phyloP scores from a whole-genome alignment of 1,139 yeast species.

The Pichia sp. region DNA sequence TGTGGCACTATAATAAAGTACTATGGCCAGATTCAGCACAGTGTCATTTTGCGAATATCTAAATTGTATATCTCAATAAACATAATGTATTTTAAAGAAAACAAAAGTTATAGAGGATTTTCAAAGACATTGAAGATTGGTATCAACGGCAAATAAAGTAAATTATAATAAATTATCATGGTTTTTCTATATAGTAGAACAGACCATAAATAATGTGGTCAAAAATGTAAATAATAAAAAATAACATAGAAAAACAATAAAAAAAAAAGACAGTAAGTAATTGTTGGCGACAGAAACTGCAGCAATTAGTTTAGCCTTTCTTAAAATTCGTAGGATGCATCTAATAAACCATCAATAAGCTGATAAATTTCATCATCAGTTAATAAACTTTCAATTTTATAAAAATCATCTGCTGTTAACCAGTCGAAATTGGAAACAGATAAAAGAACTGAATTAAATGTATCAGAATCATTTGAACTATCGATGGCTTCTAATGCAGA shows the following conservation, averaged over 20 bases:
- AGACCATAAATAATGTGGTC: too few species aligned
- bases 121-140: too few species aligned
- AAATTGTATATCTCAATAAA: too few species aligned
- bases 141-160: too few species aligned
- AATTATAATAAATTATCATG: not conserved
- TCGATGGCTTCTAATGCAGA: not conserved
- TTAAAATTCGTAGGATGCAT: not conserved
- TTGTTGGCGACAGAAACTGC: not conserved
- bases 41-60: too few species aligned
- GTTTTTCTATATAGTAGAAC: not conserved
- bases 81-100: too few species aligned
- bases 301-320: not conserved
- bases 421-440: constrained; percentile 3
- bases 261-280: not conserved
- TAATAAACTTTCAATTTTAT: constrained; percentile 4
- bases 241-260: not conserved
- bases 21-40: too few species aligned
- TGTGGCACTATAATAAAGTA: too few species aligned
- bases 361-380: constrained; percentile 1
- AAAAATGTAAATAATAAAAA: too few species aligned
- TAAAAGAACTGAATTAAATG: not conserved
- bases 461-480: not conserved
- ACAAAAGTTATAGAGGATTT: too few species aligned
- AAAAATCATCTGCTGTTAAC: constrained; percentile 5
- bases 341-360: constrained; percentile 1